Conservation (phyloP, 164 flowering plant genomes). For the Piper longum region DNA sequence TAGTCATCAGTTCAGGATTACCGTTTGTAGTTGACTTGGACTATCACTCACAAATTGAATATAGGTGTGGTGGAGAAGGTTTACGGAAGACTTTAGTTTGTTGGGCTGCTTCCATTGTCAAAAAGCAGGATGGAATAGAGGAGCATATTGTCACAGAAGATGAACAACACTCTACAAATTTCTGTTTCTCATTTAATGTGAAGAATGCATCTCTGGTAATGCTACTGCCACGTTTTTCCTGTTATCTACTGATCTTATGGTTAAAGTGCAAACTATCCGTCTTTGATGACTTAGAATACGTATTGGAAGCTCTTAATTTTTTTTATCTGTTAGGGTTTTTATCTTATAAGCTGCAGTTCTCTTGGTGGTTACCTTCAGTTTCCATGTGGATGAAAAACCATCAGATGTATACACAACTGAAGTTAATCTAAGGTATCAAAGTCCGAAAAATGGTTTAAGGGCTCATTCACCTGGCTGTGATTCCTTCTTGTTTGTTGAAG, state of each 20-base stretch:
- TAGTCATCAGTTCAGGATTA: slow-evolving; percentile 37
- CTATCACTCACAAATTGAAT: slow-evolving; percentile 83
- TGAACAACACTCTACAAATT: slow-evolving; percentile 46
- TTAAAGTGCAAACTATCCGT: too few species aligned
- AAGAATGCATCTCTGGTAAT: slow-evolving; percentile 51
- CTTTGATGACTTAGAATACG: too few species aligned
- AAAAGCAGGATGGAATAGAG: slow-evolving; percentile 34
- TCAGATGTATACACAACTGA: too few species aligned
- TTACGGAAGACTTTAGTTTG: slow-evolving; percentile 74
- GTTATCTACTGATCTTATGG: background rate
- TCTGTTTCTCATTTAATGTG: slow-evolving; percentile 61
- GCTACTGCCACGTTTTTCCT: background rate
- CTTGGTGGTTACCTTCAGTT: background rate
- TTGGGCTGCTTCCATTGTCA: slow-evolving; percentile 61
- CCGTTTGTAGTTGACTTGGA: slow-evolving; percentile 61
- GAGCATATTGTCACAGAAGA: slow-evolving; percentile 40
- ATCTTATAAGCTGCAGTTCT: background rate
- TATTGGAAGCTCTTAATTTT: too few species aligned
- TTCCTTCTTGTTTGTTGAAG: too few species aligned
- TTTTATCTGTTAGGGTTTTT: background rate
- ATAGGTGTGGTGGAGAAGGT: slow-evolving; percentile 93
- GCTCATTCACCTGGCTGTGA: too few species aligned
- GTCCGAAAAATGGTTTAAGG: too few species aligned
- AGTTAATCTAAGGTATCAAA: too few species aligned
- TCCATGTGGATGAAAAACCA: too few species aligned